Conservation (phyloP, 768 basidiomycete species). For the Boletus rubescentipes region DNA sequence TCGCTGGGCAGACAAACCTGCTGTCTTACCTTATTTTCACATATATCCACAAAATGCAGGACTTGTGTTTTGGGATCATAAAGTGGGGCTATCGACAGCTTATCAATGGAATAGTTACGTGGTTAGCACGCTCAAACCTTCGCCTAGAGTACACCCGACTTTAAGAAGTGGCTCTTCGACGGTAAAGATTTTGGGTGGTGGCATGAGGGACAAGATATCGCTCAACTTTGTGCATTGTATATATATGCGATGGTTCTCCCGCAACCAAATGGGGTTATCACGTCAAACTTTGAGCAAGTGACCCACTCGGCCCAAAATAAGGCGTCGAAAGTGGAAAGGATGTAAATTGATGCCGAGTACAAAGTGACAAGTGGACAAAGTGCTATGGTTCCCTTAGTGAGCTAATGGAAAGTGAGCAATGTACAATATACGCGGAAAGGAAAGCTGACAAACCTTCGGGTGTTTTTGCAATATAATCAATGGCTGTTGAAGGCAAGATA, state of each 20-base stretch:
- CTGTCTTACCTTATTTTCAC: slow-evolving; percentile 17
- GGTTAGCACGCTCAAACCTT: slow-evolving; percentile 43
- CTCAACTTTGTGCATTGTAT: not conserved
- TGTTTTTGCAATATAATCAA: slow-evolving; percentile 93
- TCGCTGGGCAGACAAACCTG: not conserved
- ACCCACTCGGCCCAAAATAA: slow-evolving; percentile 6
- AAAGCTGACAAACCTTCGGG: slow-evolving; percentile 65
- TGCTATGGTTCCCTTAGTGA: slow-evolving; percentile 36
- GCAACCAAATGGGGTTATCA: slow-evolving; percentile 10
- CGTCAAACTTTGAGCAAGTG: slow-evolving; percentile 3
- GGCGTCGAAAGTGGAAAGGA: not conserved
- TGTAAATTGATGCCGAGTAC: slow-evolving; percentile 21
- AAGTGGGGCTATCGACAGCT: slow-evolving; percentile 47
- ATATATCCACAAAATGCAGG: slow-evolving; percentile 70
- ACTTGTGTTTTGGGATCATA: slow-evolving; percentile 54
- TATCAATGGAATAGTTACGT: not conserved
- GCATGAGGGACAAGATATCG: slow-evolving; percentile 6
- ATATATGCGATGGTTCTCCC: slow-evolving; percentile 8
- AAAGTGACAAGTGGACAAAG: slow-evolving; percentile 11
- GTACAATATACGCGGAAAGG: slow-evolving; percentile 5
- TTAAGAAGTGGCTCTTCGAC: slow-evolving; percentile 45
- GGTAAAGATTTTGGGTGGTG: slow-evolving; percentile 17
- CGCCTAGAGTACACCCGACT: slow-evolving; percentile 57
- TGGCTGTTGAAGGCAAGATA: slow-evolving; percentile 51
- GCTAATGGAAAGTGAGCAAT: slow-evolving; percentile 37